phyloP scores from a whole-genome alignment of 2,329 filamentous ascomycete species.

The Trichoderma sp. region DNA sequence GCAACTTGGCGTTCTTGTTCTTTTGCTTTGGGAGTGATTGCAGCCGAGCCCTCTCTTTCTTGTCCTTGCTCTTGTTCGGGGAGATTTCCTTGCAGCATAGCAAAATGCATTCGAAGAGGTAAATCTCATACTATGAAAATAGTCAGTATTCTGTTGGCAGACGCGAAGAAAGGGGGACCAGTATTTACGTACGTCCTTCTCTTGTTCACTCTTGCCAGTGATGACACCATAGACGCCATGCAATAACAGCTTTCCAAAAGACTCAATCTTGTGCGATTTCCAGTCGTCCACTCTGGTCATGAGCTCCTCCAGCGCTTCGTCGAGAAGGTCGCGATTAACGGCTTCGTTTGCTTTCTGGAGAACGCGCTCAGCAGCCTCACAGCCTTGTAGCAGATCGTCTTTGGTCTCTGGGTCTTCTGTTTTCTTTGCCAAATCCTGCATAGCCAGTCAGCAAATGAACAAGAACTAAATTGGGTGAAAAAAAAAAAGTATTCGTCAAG shows the following conservation, averaged over 20 bases:
- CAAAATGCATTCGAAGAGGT: conserved; percentile 92
- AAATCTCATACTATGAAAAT: conserved; percentile 81
- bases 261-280: conserved; percentile 88
- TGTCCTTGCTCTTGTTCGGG: conserved; percentile 80
- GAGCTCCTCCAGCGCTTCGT: conserved; percentile 82
- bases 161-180: not conserved
- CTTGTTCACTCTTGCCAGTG: conserved; percentile 85
- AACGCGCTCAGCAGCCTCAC: conserved; percentile 80
- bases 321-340: conserved; percentile 83
- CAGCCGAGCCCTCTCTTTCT: conserved; percentile 66
- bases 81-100: conserved; percentile 96
- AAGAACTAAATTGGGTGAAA: too few species aligned
- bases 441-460: not conserved
- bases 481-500: not conserved
- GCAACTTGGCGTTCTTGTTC: conserved; percentile 77
- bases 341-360: conserved; percentile 87
- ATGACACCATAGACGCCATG: conserved; percentile 91
- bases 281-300: conserved; percentile 88
- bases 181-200: conserved; percentile 73
- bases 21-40: conserved; percentile 57
- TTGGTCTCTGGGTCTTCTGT: conserved; percentile 73
- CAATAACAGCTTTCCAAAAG: conserved; percentile 87
- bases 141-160: not conserved
- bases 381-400: conserved; percentile 73
- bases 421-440: conserved; percentile 82